Base-by-base conservation (phyloP, 2,329 filamentous ascomycete species). In the Lachnellula subtilissima region DNA sequence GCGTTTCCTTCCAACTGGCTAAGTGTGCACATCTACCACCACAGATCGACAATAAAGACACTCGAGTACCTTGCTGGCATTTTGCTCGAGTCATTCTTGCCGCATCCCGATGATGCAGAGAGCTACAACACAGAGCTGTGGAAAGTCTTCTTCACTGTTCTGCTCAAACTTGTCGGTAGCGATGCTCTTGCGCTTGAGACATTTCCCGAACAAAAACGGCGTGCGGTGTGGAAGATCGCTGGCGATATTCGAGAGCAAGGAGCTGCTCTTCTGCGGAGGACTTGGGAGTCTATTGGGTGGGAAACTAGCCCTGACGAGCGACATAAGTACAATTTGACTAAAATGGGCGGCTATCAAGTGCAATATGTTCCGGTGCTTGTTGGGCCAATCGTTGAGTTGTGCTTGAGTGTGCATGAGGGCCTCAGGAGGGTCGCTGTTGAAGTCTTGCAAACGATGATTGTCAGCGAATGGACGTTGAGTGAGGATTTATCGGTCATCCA, bases 141-240 rank as follows among this genome's bases (percentile, higher is more conserved):
- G 94, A 92, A 93, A 62, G 79, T 88, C 35, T 97, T 96, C 75
- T 97, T 99, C 69, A 88, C 86, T 17, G 93, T 91, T 0, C 76
- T 99, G 32, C 79, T 99, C 28, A 91, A 89, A 68, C 85, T 97
- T 3, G 90, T 99, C 2, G 89, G 90, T 5, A 97, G 91, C 67
- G 86, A 92, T 37, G 89, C 88, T 0, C 80, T 99, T 19, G 92
- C 94, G 0, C 80, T 99, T 39, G 94, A 99, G 70, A 96, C 92
- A 0, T 97, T 97, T 69, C 91, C 94, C 0, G 95, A 99, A 71
- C 94, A 99, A 74, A 99, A 97, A 75, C 81, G 94, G 47, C 80
- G 94, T 54, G 93, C 94, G 0, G 93, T 97, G 1, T 99, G 95
- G 94, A 99, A 97, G 75, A 97, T 99, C 69, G 94, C 93, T 4